Conservation (phyloP, 176 grass and related monocot species). For the Alopecurus myosuroides region DNA sequence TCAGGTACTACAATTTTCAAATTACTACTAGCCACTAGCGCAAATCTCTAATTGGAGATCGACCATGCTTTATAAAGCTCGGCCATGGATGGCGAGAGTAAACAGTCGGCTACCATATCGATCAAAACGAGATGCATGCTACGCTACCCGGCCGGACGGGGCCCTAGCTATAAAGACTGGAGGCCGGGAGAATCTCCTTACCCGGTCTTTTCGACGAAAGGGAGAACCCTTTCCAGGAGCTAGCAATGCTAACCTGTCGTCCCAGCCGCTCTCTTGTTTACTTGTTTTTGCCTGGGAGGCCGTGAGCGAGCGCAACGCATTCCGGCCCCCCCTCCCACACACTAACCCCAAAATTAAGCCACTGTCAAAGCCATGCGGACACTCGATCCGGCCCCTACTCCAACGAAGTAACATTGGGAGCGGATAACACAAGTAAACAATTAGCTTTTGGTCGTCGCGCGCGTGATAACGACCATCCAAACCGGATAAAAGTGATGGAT, state of each 20-base stretch:
- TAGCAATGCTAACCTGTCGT: conserved; percentile 45
- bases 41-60: neutral
- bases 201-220: conserved; percentile 43
- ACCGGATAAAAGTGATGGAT: neutral
- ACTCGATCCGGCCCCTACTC: conserved; percentile 20
- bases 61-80: conserved; percentile 4
- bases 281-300: conserved; percentile 11
- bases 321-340: neutral
- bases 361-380: neutral
- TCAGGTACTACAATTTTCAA: neutral
- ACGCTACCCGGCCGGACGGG: neutral
- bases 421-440: neutral
- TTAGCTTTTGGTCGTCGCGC: neutral
- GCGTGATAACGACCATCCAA: neutral
- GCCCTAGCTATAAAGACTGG: neutral
- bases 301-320: conserved; percentile 14
- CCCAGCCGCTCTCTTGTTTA: conserved; percentile 26
- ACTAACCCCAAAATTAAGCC: conserved; percentile 28
- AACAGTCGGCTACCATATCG: conserved; percentile 1
- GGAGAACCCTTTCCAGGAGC: conserved; percentile 38
- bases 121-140: conserved; percentile 11
- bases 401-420: conserved; percentile 1
- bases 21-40: neutral
- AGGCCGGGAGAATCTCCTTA: conserved; percentile 15
- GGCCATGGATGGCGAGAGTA: neutral